Evolutionary conservation across 106 monocot genomes (phyloP), one percentile per base, ranked within the genome.

Genomic region (Dendrobium chrysotoxum): DNA sequence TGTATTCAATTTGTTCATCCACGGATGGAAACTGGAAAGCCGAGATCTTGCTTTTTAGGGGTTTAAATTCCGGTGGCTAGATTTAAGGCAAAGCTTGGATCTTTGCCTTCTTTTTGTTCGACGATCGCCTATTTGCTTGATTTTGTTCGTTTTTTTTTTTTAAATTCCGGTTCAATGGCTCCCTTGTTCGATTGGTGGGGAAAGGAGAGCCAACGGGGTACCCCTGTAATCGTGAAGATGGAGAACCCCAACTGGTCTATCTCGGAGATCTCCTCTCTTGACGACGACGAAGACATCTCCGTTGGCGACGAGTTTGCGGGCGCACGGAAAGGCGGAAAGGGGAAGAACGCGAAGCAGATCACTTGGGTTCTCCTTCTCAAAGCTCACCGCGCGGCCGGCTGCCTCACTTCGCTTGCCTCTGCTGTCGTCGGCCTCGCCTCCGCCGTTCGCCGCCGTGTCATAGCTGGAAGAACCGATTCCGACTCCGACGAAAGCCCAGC

Each of bases 341-440:
- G 88, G 30, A 92, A 90, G 79, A 96, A 93, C 80, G 93, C 93
- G 74, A 92, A 89, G 85, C 96, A 50, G 15, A 50, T 50, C 50
- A 4, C 85, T 78, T 77, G 18, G 85, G 54, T 89, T 89, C 42
- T 89, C 89, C 75, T 50, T 13, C 90, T 97, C 18, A 88, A 87
- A 66, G 93, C 94, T 30, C 93, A 96, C 84, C 85, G 89, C 26
- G 92, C 96, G 50, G 96, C 93, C 23, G 96, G 92, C 4, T 92
- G 92, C 82, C 90, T 96, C 30, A 73, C 93, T 13, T 90, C 82
- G 15, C 86, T 95, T 12, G 88, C 85, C 20, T 87, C 87, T 53
- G 86, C 83, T 30, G 75, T 79, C 50, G 53, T 89, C 82, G 79
- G 72, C 45, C 44, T 97, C 54, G 90, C 85, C 57, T 40, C 88